Conservation (phyloP, 768 basidiomycete species). For the Russula sp. region DNA sequence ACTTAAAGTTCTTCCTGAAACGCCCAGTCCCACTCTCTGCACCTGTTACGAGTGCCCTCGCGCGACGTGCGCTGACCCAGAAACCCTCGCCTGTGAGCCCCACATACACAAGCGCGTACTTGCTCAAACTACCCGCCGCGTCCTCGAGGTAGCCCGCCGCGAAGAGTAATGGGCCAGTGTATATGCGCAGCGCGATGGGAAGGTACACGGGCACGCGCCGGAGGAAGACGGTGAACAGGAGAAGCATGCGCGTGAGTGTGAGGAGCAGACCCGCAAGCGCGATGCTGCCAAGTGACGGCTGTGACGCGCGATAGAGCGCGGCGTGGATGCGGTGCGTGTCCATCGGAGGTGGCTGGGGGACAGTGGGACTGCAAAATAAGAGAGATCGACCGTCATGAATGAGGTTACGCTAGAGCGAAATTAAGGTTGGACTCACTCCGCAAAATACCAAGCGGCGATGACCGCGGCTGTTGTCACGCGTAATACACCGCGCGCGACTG, state of each 20-base stretch:
- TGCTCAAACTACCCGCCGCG: constrained; percentile 48
- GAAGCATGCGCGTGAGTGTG: constrained; percentile 57
- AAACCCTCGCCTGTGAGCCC: constrained; percentile 52
- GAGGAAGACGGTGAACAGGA: constrained; percentile 44
- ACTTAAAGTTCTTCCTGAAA: constrained; percentile 44
- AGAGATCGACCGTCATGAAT: constrained; percentile 7
- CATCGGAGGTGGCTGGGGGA: constrained; percentile 38
- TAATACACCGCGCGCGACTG: constrained; percentile 71
- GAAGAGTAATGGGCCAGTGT: constrained; percentile 36
- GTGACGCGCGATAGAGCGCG: constrained; percentile 70
- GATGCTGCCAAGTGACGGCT: constrained; percentile 77
- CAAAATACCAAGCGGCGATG: constrained; percentile 90
- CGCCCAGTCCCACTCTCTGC: constrained; percentile 44
- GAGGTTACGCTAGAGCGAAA: neutral
- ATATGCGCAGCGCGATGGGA: constrained; percentile 39
- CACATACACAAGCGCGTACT: constrained; percentile 51
- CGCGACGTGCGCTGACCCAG: constrained; percentile 45
- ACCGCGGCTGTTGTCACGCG: constrained; percentile 75
- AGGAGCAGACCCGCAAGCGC: constrained; percentile 72
- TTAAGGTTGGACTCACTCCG: constrained; percentile 40
- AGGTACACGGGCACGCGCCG: constrained; percentile 52
- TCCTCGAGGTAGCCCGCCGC: constrained; percentile 42
- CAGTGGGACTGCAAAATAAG: constrained; percentile 24
- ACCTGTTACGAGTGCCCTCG: constrained; percentile 51
- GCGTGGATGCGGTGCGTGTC: constrained; percentile 73